Percentiles rank a stretch among this genome's conserved stretches.
phyloP scores from a whole-genome alignment of 805 yeast species.

The Jamesozyma spencerorum region DNA sequence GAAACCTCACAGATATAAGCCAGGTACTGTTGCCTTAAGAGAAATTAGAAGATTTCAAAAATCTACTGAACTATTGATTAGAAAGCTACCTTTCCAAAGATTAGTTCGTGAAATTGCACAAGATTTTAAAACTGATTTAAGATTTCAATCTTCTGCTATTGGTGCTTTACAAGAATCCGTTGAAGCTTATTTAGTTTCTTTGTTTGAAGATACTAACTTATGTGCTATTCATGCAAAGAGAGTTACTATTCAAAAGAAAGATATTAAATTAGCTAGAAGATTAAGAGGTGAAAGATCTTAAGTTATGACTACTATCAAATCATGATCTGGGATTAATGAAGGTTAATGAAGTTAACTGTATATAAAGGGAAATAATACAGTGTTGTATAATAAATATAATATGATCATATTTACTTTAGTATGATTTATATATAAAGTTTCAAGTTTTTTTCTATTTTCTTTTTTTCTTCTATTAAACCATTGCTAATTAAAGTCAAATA shows the following conservation, averaged over 20 bases:
- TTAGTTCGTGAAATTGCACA: constrained; percentile 91
- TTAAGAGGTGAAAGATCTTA: constrained; percentile 93
- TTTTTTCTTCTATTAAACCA: too few species aligned
- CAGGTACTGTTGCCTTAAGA: constrained; percentile 91
- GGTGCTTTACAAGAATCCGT: constrained; percentile 98
- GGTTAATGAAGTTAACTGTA: constrained; percentile 1
- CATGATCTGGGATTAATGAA: not conserved
- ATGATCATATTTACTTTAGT: not conserved
- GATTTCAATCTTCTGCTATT: constrained; percentile 63
- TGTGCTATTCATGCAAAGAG: constrained; percentile 99
- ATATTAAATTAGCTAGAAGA: constrained; percentile 95
- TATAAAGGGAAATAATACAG: not conserved
- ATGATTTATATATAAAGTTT: not conserved
- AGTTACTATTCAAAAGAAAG: constrained; percentile 97
- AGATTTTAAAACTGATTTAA: constrained; percentile 70
- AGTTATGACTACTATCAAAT: constrained; percentile 53
- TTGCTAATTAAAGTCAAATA: not conserved
- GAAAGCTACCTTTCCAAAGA: constrained; percentile 96
- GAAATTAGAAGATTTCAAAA: constrained; percentile 96
- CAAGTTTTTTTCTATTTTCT: not conserved
- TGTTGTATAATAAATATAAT: constrained; percentile 1
- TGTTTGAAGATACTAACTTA: constrained; percentile 95
- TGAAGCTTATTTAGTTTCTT: constrained; percentile 92
- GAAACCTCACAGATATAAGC: constrained; percentile 94
- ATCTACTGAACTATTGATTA: constrained; percentile 85